A percentile compares a stretch with the other conserved stretches of the same genome.
These are phyloP conservation scores for Onygenales sp. DNA, from an alignment of 2,329 filamentous ascomycete genomes.

Conservation along the genomic window DNA sequence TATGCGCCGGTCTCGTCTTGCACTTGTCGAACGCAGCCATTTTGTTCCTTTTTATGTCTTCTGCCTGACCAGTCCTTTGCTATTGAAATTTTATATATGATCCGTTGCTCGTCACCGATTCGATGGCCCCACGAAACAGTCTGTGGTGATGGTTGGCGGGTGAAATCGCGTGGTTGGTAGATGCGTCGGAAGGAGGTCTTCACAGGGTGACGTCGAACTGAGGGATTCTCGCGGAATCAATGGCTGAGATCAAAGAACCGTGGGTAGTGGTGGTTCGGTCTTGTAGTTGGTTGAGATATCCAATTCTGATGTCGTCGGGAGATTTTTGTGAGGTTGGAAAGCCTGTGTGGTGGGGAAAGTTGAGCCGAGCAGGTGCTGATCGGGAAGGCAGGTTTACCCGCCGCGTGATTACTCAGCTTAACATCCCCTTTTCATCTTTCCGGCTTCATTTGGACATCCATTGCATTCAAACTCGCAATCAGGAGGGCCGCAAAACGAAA, in stretches of 20 bases:
- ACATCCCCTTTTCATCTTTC: neutral
- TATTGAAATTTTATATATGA: too few species aligned
- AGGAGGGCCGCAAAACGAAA: neutral
- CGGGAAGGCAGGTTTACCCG: neutral
- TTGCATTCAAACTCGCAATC: neutral
- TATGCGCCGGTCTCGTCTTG: constrained; percentile 83
- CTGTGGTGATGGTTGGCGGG: too few species aligned
- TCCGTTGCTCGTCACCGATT: too few species aligned
- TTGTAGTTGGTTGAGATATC: neutral
- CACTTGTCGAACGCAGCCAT: constrained; percentile 64
- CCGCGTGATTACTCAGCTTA: neutral
- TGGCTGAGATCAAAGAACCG: neutral
- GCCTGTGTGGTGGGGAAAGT: neutral
- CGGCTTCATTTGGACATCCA: neutral
- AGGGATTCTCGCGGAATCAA: too few species aligned
- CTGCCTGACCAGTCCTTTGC: too few species aligned
- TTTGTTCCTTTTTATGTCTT: constrained; percentile 10
- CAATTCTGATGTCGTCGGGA: neutral
- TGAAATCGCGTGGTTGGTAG: too few species aligned
- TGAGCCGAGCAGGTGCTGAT: neutral
- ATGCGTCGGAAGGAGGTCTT: too few species aligned
- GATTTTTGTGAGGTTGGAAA: neutral
- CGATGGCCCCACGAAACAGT: too few species aligned
- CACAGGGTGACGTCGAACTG: too few species aligned
- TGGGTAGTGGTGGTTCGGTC: neutral